phyloP scores from a whole-genome alignment of 2,329 filamentous ascomycete species.

The Cytospora leucostoma region DNA sequence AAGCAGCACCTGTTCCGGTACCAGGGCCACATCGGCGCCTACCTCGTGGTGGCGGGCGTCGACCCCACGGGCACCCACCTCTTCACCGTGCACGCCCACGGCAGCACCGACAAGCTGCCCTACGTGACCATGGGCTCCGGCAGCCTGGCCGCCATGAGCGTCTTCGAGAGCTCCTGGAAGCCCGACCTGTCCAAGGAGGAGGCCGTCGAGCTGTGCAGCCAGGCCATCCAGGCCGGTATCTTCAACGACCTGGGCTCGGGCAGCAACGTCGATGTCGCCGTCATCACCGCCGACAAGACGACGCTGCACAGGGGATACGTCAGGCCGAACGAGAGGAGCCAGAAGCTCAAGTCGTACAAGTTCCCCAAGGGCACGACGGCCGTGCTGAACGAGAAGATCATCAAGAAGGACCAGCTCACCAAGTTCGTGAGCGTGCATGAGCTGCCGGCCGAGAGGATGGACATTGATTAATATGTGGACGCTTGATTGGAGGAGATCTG shows the following conservation, averaged over 20 bases:
- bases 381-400: constrained; percentile 92
- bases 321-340: constrained; percentile 85
- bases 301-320: constrained; percentile 90
- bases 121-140: constrained; percentile 99
- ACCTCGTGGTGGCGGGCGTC: constrained; percentile 94
- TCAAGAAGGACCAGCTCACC: constrained; percentile 88
- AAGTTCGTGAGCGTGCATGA: constrained; percentile 94
- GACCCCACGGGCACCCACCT: constrained; percentile 94
- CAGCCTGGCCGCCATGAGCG: constrained; percentile 93
- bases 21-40: constrained; percentile 96
- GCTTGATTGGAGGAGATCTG: neutral
- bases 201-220: constrained; percentile 77
- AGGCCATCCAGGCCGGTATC: constrained; percentile 94
- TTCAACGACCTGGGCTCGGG: constrained; percentile 98
- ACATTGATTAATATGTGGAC: constrained; percentile 59
- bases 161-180: constrained; percentile 98
- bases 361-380: constrained; percentile 93
- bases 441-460: constrained; percentile 71
- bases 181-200: constrained; percentile 72
- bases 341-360: constrained; percentile 91
- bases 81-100: constrained; percentile 98
- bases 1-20: constrained; percentile 99
- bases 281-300: constrained; percentile 95
- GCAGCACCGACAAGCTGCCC: constrained; percentile 95
- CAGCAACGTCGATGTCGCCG: constrained; percentile 94